Evolutionary conservation across 2,329 filamentous ascomycete genomes (phyloP).

Genomic region (Arthrinium puccinioides): DNA sequence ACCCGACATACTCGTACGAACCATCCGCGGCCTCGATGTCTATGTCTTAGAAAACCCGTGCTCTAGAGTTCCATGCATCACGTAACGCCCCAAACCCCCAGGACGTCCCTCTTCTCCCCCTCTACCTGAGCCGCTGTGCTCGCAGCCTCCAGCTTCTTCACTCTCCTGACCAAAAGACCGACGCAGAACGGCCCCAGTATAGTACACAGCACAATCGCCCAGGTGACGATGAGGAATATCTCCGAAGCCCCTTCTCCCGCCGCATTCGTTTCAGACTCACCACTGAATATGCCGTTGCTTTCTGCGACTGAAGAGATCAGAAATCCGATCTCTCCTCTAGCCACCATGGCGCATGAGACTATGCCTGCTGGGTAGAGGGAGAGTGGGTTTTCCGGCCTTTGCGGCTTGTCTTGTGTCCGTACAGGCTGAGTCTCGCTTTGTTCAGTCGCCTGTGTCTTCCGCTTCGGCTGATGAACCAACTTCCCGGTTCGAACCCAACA

Average conservation of each 20-base stretch:
- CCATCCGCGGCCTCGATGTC: background rate
- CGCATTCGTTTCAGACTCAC: slow-evolving; percentile 7
- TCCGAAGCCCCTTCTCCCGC: slow-evolving; percentile 21
- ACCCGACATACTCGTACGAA: no score
- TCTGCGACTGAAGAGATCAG: slow-evolving; percentile 65
- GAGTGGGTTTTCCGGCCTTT: slow-evolving; percentile 32
- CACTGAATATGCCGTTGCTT: slow-evolving; percentile 34
- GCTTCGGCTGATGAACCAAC: slow-evolving; percentile 4
- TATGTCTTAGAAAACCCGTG: no score
- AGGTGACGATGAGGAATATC: slow-evolving; percentile 45
- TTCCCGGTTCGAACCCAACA: slow-evolving; percentile 7
- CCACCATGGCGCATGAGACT: slow-evolving; percentile 61
- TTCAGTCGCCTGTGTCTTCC: background rate
- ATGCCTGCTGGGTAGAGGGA: slow-evolving; percentile 63
- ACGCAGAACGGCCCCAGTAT: slow-evolving; percentile 41
- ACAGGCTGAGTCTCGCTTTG: no score
- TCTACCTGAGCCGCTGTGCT: slow-evolving; percentile 4
- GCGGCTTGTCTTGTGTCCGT: no score
- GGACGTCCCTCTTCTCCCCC: slow-evolving; percentile 10
- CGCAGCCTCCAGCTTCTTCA: slow-evolving; percentile 26
- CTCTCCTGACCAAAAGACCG: slow-evolving; percentile 35
- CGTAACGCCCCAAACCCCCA: slow-evolving; percentile 21
- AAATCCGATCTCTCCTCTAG: slow-evolving; percentile 75
- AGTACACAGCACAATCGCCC: slow-evolving; percentile 50
- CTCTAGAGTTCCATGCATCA: slow-evolving; percentile 4